Base-by-base conservation (phyloP, 1,284 basidiomycete species). In the Blastosporella zonata region DNA sequence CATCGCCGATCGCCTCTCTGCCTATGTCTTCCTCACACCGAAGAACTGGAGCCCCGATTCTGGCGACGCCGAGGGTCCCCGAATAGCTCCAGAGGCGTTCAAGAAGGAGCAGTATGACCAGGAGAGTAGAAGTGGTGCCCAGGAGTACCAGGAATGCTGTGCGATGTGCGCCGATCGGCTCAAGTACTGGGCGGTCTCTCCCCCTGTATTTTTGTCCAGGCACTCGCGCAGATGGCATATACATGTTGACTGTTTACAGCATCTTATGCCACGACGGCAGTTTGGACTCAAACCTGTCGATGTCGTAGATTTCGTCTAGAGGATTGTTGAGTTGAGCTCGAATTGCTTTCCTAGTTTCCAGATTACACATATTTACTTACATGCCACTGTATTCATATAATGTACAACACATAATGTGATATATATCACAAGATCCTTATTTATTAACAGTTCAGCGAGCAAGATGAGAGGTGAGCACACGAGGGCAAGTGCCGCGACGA, bases 181-280 rank as follows among this genome's bases (percentile, higher is more conserved):
- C 2, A 39, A 41, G n/a, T 55, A 45, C 8, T 55, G 54, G 54
- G 54, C 54, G 9, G 51, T 55, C 12, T 53, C 54, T 17, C 54
- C 50, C 9, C 54, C 54, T 4, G 35, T 55, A 17, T 55, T 55
- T 43, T 27, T 55, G 17, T 55, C 54, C 12, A 46, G 46, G 25
- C 48, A 55, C 28, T 55, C 54, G 10, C 51, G 54, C 17, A 34
- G 48, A 27, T 55, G 54, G 54, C 54, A 55, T 33, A 27, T 55
- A 8, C 54, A 55, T 33, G 22, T 48, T 18, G 54, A 55, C 22
- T 53, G 51, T 23, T 34, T 55, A 12, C 50, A 55, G 17, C 51
- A 55, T 33, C 35, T 55, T 29, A 34, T 55, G 40, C 51, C 54
- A 18, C 54, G 54, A n/a, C 47, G 43, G 10, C 54, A 55, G 34